Evolutionary conservation across 805 yeast species (phyloP), one percentile per base, ranked within the genome.

Genomic region (Cyberlindnera mississippiensis): DNA sequence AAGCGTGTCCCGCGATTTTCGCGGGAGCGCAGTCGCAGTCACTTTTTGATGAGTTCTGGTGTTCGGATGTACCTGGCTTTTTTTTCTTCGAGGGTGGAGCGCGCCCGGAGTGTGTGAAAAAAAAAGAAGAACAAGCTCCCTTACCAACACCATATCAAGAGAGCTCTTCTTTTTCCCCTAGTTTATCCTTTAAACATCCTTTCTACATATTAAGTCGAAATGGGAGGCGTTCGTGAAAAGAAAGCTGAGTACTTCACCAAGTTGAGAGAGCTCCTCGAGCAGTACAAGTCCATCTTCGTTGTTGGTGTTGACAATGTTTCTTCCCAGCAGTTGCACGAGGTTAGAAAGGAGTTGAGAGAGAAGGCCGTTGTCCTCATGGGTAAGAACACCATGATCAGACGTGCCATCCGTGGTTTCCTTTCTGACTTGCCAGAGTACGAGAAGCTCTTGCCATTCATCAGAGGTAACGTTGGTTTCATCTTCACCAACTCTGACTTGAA

Each of bases 341-440:
- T 89, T 79, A 89, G 99, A 85, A 89, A 85, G 81, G 74, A 88
- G 57, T 83, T 93, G 67, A 89, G 99, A 79, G 86, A 88, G 60
- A 85, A 81, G 50, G 99, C 93, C 66, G 93, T 86, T 60, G 90
- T 93, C 60, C 78, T 93, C 67, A 93, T 93, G 99, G 99, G 99
- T 80, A 93, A 93, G 86, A 93, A 93, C 96, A 93, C 99, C 82
- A 91, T 93, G 98, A 96, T 93, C 60, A 88, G 99, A 80, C 89
- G 98, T 78, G 99, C 99, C 69, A 77, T 93, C 80, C 89, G 99
- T 78, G 93, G 89, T 64, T 87, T 88, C 83, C 68, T 90, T 60
- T 41, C 82, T 64, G 98, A 91, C 69, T 79, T 87, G 75, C 97
- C 98, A 71, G 97, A 93, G 64, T 85, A 70, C 69, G 99, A 93